Evolutionary conservation across 768 basidiomycete species (phyloP).

Genomic region (Tricholoma hemisulphureum): DNA sequence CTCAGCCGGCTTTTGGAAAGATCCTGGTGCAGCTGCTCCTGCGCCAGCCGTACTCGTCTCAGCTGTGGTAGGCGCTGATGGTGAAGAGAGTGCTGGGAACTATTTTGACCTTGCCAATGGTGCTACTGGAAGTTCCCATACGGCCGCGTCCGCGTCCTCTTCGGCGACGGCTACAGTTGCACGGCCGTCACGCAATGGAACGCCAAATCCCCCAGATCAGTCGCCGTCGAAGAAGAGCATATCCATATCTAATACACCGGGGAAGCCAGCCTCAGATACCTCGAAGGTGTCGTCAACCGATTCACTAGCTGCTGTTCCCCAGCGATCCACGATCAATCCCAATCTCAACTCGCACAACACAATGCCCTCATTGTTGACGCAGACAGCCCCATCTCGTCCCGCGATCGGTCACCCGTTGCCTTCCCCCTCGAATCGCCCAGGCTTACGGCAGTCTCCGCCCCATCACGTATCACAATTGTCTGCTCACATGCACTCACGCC

Average conservation of each 20-base stretch:
- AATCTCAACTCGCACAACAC: slow-evolving; percentile 22
- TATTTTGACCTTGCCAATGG: slow-evolving; percentile 37
- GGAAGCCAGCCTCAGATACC: slow-evolving; percentile 22
- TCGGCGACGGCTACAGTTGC: slow-evolving; percentile 40
- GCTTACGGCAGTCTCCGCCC: slow-evolving; percentile 36
- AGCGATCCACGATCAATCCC: slow-evolving; percentile 5
- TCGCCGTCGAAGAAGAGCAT: slow-evolving; percentile 19
- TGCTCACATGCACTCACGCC: slow-evolving; percentile 37
- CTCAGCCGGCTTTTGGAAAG: slow-evolving; percentile 46
- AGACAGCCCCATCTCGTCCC: slow-evolving; percentile 51
- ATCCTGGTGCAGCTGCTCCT: slow-evolving; percentile 49
- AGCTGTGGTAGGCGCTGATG: slow-evolving; percentile 45
- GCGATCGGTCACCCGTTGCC: slow-evolving; percentile 9
- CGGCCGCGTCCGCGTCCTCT: slow-evolving; percentile 42
- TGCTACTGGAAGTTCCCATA: slow-evolving; percentile 12
- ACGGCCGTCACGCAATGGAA: slow-evolving; percentile 41
- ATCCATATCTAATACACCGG: slow-evolving; percentile 25
- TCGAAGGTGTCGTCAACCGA: slow-evolving; percentile 3
- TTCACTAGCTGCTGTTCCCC: slow-evolving; percentile 16
- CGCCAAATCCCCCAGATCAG: slow-evolving; percentile 26
- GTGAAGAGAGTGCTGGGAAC: slow-evolving; percentile 34
- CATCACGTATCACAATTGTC: slow-evolving; percentile 41
- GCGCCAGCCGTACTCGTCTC: slow-evolving; percentile 55
- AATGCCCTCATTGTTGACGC: slow-evolving; percentile 59
- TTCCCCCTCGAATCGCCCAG: slow-evolving; percentile 25